These are phyloP conservation scores for Tricholoma hemisulphureum DNA, from an alignment of 768 basidiomycete genomes.

Conservation along the genomic window DNA sequence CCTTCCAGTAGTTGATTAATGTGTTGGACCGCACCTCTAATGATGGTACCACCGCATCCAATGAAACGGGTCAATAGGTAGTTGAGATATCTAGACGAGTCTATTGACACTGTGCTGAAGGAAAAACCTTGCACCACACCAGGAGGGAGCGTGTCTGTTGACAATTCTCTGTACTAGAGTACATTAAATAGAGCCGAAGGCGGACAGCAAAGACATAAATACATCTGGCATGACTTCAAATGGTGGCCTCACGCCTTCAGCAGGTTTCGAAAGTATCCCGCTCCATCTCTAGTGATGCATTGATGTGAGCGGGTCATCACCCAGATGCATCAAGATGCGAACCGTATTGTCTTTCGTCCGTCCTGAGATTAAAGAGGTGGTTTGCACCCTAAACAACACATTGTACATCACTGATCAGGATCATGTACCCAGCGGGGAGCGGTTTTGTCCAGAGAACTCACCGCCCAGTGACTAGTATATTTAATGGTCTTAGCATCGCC, in stretches of 20 bases:
- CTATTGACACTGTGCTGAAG: constrained; percentile 70
- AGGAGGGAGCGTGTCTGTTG: constrained; percentile 32
- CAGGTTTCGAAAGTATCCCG: constrained; percentile 64
- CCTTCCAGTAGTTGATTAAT: constrained; percentile 69
- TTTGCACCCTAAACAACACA: constrained; percentile 65
- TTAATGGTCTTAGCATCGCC: constrained; percentile 67
- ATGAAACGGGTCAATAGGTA: constrained; percentile 70
- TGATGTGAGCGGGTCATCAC: constrained; percentile 1
- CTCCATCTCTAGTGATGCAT: constrained; percentile 68
- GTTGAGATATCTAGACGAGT: constrained; percentile 66
- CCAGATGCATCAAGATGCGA: constrained; percentile 9
- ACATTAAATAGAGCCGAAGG: not conserved
- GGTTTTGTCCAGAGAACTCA: constrained; percentile 32
- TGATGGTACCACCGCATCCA: constrained; percentile 56
- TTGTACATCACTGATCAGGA: not conserved
- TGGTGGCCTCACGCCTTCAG: constrained; percentile 36
- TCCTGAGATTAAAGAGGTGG: constrained; percentile 60
- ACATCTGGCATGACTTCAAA: constrained; percentile 58
- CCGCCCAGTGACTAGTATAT: constrained; percentile 84
- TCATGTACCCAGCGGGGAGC: not conserved
- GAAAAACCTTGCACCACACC: constrained; percentile 45
- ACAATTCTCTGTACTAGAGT: constrained; percentile 37
- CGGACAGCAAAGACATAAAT: constrained; percentile 14
- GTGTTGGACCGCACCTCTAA: constrained; percentile 64
- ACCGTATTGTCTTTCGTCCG: constrained; percentile 58